Evolutionary conservation across 2,329 filamentous ascomycete species (phyloP).

Genomic region (Lasiodiplodia sp.): DNA sequence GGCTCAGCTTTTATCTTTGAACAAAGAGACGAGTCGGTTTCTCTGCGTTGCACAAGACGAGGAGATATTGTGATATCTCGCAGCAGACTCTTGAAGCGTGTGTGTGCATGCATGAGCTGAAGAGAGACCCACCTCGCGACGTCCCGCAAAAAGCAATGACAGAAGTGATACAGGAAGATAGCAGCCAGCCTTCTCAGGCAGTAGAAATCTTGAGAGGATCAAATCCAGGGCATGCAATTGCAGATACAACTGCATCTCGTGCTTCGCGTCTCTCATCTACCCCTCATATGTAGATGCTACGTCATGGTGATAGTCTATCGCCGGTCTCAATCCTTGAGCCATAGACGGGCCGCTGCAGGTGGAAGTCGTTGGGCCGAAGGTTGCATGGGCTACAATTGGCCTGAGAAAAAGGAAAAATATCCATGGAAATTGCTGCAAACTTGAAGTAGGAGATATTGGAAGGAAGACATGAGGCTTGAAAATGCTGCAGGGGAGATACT

Average conservation of each 20-base stretch:
- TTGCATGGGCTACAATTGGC: not conserved
- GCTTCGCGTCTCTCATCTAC: not conserved
- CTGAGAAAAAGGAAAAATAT: too few relatives aligned
- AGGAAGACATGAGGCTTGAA: too few relatives aligned
- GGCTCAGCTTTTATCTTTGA: not conserved
- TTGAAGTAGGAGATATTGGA: too few relatives aligned
- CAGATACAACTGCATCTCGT: not conserved
- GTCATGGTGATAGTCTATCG: not conserved
- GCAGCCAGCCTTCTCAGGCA: not conserved
- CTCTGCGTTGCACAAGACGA: slow-evolving; percentile 7
- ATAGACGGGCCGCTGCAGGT: not conserved
- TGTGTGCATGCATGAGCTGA: slow-evolving; percentile 12
- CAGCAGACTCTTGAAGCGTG: slow-evolving; percentile 13
- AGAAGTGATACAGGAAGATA: not conserved
- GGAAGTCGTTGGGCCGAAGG: not conserved
- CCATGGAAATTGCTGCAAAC: too few relatives aligned
- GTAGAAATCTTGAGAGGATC: not conserved
- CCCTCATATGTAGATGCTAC: slow-evolving; percentile 6
- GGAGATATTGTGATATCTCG: slow-evolving; percentile 2
- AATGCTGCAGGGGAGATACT: too few relatives aligned
- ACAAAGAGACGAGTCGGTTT: not conserved
- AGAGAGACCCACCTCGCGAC: not conserved
- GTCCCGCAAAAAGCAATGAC: not conserved
- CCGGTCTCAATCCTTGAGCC: not conserved
- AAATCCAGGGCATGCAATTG: not conserved